Percentiles rank a stretch among this genome's conserved stretches.
These are phyloP conservation scores for Rhizoclosmatium sp. DNA, from an alignment of 192 early-diverging fungal genomes.

Conservation along the genomic window DNA sequence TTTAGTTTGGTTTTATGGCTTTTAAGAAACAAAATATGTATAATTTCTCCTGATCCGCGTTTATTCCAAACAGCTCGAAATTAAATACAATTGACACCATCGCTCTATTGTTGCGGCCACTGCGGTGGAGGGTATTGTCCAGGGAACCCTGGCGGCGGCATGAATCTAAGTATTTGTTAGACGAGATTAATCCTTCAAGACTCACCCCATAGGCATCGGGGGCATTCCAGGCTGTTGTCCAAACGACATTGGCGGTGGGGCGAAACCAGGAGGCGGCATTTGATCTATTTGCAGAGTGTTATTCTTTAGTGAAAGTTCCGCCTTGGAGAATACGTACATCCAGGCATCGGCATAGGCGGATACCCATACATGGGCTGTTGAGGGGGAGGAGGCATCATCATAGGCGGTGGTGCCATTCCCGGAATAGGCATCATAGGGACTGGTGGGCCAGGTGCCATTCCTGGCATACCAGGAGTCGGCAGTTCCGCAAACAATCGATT, in stretches of 20 bases:
- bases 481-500: conserved; percentile 78
- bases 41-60: background rate
- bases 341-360: conserved; percentile 23
- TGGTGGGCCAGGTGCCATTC: conserved; percentile 20
- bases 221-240: conserved; percentile 44
- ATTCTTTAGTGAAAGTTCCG: background rate
- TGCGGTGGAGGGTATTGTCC: conserved; percentile 38
- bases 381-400: background rate
- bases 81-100: background rate
- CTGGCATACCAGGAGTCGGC: conserved; percentile 31
- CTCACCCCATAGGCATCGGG: conserved; percentile 41
- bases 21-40: background rate
- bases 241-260: conserved; percentile 33
- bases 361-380: background rate
- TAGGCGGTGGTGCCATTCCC: conserved; percentile 18
- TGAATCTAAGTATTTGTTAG: conserved; percentile 12
- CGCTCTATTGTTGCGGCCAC: background rate
- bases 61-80: background rate
- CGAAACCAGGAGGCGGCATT: conserved; percentile 33
- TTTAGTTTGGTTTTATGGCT: background rate
- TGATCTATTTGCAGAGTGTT: background rate
- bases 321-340: conserved; percentile 4
- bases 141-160: conserved; percentile 27
- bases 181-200: background rate
- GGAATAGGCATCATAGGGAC: conserved; percentile 13